phyloP scores from a whole-genome alignment of 305 asterid species.

The Fraxinus dipetala region DNA sequence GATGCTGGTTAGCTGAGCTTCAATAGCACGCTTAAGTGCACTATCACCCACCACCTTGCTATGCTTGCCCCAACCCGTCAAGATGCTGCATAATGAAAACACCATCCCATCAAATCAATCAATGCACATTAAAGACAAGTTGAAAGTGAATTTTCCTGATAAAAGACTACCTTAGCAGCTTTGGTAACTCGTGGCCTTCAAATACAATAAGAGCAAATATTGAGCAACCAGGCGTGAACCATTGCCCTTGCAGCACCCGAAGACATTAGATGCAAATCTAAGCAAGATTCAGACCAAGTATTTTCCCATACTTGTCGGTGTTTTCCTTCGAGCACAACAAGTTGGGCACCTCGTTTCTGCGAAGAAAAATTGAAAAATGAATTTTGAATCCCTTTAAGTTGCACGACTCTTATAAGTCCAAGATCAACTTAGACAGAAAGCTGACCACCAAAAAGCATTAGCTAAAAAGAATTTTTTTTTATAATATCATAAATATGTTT shows the following conservation, averaged over 20 bases:
- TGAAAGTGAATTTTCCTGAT: background rate
- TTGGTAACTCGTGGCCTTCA: constrained; percentile 84
- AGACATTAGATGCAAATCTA: constrained; percentile 92
- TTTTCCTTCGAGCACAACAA: constrained; percentile 83
- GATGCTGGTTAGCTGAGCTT: constrained; percentile 43
- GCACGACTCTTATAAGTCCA: background rate
- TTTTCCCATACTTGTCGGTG: constrained; percentile 82
- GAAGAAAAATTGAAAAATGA: background rate
- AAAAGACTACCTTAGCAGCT: constrained; percentile 52
- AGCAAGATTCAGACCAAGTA: constrained; percentile 72
- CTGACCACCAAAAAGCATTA: background rate
- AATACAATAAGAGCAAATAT: constrained; percentile 60
- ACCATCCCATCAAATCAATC: background rate
- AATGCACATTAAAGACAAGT: background rate
- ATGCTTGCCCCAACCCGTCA: constrained; percentile 98
- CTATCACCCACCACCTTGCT: constrained; percentile 87
- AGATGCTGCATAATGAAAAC: constrained; percentile 48
- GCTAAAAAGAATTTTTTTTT: background rate
- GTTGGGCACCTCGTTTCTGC: constrained; percentile 85
- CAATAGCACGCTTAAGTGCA: constrained; percentile 43
- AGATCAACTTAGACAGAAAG: background rate
- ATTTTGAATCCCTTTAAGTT: background rate
- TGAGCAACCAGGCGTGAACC: constrained; percentile 91
- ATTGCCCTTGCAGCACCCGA: constrained; percentile 95
- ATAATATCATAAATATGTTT: background rate